Base-by-base conservation (phyloP, 768 basidiomycete species). In the Lactarius hengduanensis region DNA sequence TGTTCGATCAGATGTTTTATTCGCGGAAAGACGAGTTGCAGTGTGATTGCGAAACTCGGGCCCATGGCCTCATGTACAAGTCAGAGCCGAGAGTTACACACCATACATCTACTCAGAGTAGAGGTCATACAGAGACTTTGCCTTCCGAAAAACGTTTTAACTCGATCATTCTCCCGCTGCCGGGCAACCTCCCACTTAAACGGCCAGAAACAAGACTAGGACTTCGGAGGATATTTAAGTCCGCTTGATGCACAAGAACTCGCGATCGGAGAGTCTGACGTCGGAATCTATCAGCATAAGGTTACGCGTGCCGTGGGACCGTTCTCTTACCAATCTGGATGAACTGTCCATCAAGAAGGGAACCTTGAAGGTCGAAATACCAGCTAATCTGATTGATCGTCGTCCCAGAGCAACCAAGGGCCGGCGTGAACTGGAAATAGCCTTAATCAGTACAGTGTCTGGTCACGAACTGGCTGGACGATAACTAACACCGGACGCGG, bases 331-430 rank as follows among this genome's bases (percentile, higher is more conserved):
- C 71, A 64, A 89, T 88, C 5, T 83, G 80, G 34, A 84, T 76
- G 66, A 90, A 89, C 3, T 71, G 70, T 16, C 90, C 90, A 71
- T 90, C 88, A 58, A 90, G 81, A 34, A 84, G 72, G n/a, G 87
- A 88, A 53, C 89, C 89, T 72, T 80, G 76, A 64, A 88, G 65
- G 71, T 89, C 81, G 77, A 86, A 87, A 74, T 88, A 88, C 81
- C 83, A 89, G 61, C 79, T 81, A 59, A 88, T 84, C 43, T 77
- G 70, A 65, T 76, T 78, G 59, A 87, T 70, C 60, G 54, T 74
- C 26, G 72, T 72, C 8, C 74, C 71, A 7, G 73, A 62, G 74
- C 86, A 88, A 65, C 80, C 75, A 15, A 88, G 71, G 8, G 76
- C 71, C 2, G 86, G 86, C 2, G 80, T 85, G 62, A 80, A 64